These are phyloP conservation scores for Pseudocercospora fuligena DNA, from an alignment of 2,329 filamentous ascomycete species.

Conservation along the genomic window DNA sequence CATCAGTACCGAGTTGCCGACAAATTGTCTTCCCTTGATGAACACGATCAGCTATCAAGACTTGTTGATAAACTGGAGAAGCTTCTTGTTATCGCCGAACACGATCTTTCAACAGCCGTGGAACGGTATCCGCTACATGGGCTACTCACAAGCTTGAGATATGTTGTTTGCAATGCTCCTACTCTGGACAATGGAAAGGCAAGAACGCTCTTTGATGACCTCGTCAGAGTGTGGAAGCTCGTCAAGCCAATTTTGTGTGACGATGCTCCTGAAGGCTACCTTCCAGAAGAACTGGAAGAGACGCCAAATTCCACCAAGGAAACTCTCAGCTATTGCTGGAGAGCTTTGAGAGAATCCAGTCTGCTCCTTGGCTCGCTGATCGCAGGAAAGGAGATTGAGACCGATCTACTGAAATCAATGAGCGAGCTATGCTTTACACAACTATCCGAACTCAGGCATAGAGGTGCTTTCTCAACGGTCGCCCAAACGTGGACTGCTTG, in stretches of 20 bases:
- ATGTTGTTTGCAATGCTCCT: constrained; percentile 23
- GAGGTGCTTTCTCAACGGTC: constrained; percentile 92
- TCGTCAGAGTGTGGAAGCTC: constrained; percentile 68
- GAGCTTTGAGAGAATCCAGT: constrained; percentile 93
- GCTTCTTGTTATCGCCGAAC: constrained; percentile 67
- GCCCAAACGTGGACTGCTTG: constrained; percentile 84
- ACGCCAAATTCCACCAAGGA: constrained; percentile 80
- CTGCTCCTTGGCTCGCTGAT: constrained; percentile 46
- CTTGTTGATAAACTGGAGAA: constrained; percentile 67
- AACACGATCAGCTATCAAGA: constrained; percentile 23
- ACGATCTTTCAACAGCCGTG: constrained; percentile 67
- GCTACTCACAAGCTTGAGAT: constrained; percentile 41
- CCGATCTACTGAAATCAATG: constrained; percentile 9
- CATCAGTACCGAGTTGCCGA: constrained; percentile 45
- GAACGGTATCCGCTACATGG: constrained; percentile 53
- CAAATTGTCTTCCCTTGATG: neutral
- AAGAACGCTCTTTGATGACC: neutral
- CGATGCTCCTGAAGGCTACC: constrained; percentile 89
- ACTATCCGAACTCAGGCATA: constrained; percentile 79
- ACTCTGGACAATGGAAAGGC: constrained; percentile 5
- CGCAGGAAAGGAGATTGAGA: neutral
- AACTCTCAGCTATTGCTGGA: constrained; percentile 90
- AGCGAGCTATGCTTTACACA: constrained; percentile 75
- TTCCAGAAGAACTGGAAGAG: constrained; percentile 76
- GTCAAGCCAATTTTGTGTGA: constrained; percentile 83